Evolutionary conservation across 1,139 yeast genomes (phyloP).

Genomic region (Hemisphaericaspora xylanilytica): DNA sequence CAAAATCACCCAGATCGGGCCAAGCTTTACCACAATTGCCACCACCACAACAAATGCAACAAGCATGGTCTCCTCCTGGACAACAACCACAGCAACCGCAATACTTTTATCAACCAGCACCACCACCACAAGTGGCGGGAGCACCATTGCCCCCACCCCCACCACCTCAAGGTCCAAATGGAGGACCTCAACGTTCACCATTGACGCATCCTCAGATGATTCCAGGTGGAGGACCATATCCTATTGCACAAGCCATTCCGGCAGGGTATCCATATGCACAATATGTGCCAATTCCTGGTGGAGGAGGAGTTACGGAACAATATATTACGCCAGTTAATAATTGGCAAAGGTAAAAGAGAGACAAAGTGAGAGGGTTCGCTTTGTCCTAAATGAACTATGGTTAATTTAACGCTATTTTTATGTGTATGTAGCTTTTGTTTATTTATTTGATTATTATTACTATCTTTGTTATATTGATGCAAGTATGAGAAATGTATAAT

Average conservation of each 20-base stretch:
- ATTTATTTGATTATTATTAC: too few species aligned
- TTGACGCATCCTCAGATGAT: conserved; percentile 13
- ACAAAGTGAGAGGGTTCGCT: too few species aligned
- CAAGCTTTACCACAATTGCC: conserved; percentile 19
- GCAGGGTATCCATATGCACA: conserved; percentile 37
- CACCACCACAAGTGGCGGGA: conserved; percentile 16
- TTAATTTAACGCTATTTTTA: neutral
- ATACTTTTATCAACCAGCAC: conserved; percentile 19
- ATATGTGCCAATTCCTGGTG: conserved; percentile 35
- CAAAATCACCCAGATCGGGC: conserved; percentile 23
- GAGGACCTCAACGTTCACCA: conserved; percentile 19
- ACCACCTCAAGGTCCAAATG: conserved; percentile 18
- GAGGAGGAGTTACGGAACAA: conserved; percentile 28
- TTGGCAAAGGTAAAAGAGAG: conserved; percentile 31
- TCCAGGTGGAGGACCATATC: conserved; percentile 22
- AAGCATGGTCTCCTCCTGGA: conserved; percentile 22
- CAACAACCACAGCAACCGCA: conserved; percentile 24
- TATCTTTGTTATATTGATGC: too few species aligned
- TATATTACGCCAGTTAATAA: conserved; percentile 27
- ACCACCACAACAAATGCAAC: conserved; percentile 23
- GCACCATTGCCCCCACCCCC: too few species aligned
- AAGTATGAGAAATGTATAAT: conserved; percentile 1
- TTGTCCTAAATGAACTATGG: too few species aligned
- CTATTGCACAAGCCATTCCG: conserved; percentile 17
- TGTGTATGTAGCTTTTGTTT: neutral